Base-by-base conservation (phyloP, 768 basidiomycete genomes). In the Boletus bicolor region DNA sequence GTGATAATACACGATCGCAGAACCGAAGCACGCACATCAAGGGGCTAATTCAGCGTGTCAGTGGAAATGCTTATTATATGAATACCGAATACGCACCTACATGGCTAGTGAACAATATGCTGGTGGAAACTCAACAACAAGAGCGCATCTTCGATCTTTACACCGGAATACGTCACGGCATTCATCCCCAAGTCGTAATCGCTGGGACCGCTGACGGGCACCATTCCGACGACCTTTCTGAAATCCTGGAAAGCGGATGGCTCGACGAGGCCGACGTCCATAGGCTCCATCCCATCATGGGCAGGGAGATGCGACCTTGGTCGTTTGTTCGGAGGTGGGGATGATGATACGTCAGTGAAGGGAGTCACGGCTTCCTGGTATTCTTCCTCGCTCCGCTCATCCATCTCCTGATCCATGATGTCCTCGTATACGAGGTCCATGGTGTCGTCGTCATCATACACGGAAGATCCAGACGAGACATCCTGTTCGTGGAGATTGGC, bases 281-380 rank as follows among this genome's bases (percentile, higher is more conserved):
- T 65, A 45, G 71, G 66, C 32, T 68, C 69, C 32, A 49, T 46
- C 32, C 59, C 68, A 7, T 66, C 71, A 14, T 71, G 69, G 21
- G 64, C 55, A 7, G 77, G 67, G 15, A 68, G 58, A 48, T 68
- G 65, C 4, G 73, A 65, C 38, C 62, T 66, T 36, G 61, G 43
- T 28, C 64, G 68, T 46, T 72, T 73, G 34, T 66, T 66, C 1
- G 75, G 64, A 44, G 72, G 72, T 24, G 75, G 72, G 3, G 73
- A 69, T 9, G 76, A 75, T 28, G 77, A 76, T 34, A 77, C 73
- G 39, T 79, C 80, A 17, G 86, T 84, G 4, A 83, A 82, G 14
- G 88, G 88, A 0, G 87, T 89, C 26, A 89, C 83, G 11, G 84
- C 85, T 65, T 90, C 87, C 55, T 86, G 83, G 59, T 78, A 82